A percentile compares a stretch with the other conserved stretches of the same genome.
phyloP scores from a whole-genome alignment of 805 yeast species.

The Candida hispaniensis region DNA sequence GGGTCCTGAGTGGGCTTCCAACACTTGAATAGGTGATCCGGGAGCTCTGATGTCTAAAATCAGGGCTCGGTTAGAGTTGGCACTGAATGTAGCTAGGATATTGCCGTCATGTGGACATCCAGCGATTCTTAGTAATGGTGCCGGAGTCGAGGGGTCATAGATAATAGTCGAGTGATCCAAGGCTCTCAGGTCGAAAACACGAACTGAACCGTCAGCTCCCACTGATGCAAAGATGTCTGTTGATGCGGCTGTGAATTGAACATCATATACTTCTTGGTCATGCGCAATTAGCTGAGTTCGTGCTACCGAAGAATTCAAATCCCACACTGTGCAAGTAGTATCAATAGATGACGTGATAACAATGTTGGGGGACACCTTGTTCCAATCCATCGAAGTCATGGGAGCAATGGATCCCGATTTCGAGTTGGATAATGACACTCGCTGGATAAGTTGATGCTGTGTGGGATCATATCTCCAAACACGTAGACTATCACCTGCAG shows the following conservation, averaged over 20 bases:
- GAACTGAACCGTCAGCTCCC: slow-evolving; percentile 89
- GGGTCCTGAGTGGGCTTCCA: slow-evolving; percentile 57
- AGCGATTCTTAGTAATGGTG: slow-evolving; percentile 64
- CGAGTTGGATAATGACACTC: slow-evolving; percentile 33
- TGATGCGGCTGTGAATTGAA: slow-evolving; percentile 64
- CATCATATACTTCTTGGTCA: slow-evolving; percentile 91
- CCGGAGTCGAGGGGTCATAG: slow-evolving; percentile 48
- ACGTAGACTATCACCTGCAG: slow-evolving; percentile 62
- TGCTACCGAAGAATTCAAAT: slow-evolving; percentile 55
- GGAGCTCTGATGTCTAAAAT: slow-evolving; percentile 82
- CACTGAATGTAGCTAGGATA: slow-evolving; percentile 72
- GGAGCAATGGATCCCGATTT: slow-evolving; percentile 58
- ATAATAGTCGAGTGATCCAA: slow-evolving; percentile 91
- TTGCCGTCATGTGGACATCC: slow-evolving; percentile 74
- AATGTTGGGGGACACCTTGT: slow-evolving; percentile 51
- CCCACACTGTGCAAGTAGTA: slow-evolving; percentile 97
- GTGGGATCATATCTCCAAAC: slow-evolving; percentile 42
- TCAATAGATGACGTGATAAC: slow-evolving; percentile 83
- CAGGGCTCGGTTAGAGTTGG: slow-evolving; percentile 51
- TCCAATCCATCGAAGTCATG: slow-evolving; percentile 92
- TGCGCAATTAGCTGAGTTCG: slow-evolving; percentile 94
- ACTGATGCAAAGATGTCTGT: slow-evolving; percentile 79
- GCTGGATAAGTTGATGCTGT: slow-evolving; percentile 31
- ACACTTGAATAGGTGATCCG: slow-evolving; percentile 61
- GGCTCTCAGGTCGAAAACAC: slow-evolving; percentile 82